Percentiles rank a stretch among this genome's conserved stretches.
Evolutionary conservation across 345 rosid species (phyloP).

Genomic region (Punica granatum): DNA sequence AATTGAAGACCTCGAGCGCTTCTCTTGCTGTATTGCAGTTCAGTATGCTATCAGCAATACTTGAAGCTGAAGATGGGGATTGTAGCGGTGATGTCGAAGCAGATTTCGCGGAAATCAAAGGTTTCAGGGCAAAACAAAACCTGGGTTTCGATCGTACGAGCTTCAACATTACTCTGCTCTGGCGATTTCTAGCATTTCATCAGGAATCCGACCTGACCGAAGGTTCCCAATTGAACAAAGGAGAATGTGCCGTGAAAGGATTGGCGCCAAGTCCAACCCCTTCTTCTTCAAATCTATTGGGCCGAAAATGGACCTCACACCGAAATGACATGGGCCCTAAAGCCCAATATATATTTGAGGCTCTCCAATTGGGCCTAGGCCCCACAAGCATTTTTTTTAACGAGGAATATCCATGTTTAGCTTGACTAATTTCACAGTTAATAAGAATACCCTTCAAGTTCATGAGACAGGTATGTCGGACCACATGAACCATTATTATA

Average conservation of each 20-base stretch:
- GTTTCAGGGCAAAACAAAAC: not conserved
- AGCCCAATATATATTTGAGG: not conserved
- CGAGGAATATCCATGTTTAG: too few relatives aligned
- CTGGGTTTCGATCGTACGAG: not conserved
- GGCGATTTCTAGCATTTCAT: not conserved
- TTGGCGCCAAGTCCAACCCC: not conserved
- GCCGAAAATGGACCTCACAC: not conserved
- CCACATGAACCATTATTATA: too few relatives aligned
- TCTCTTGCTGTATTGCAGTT: conserved; percentile 30
- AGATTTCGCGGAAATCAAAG: not conserved
- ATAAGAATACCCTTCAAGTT: too few relatives aligned
- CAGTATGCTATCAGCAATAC: conserved; percentile 31
- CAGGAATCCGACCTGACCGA: not conserved
- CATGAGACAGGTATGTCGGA: too few relatives aligned
- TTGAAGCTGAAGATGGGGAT: conserved; percentile 7
- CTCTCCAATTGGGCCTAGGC: too few relatives aligned
- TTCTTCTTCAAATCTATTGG: too few relatives aligned
- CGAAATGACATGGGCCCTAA: not conserved
- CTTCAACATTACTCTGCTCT: conserved; percentile 5
- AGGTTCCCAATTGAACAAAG: not conserved
- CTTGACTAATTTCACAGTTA: too few relatives aligned
- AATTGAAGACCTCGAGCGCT: conserved; percentile 33
- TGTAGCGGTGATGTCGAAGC: not conserved
- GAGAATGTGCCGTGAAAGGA: not conserved
- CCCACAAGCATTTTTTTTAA: too few relatives aligned